Conservation (phyloP, 257 asterid species). For the Fraxinus excelsior region DNA sequence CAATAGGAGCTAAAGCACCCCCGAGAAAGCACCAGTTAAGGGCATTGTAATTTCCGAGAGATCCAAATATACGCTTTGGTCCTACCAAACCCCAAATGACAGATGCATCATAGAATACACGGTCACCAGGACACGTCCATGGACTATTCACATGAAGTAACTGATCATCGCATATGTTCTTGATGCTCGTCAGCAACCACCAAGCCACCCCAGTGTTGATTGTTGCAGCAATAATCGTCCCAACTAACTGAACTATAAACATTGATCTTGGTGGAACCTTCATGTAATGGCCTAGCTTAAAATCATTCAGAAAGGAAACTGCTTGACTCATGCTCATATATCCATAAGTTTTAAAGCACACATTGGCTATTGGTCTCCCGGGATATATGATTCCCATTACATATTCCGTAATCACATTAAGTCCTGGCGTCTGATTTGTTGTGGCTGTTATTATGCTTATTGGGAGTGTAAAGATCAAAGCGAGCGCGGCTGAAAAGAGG, state of each 20-base stretch:
- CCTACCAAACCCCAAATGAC: slow-evolving; percentile 83
- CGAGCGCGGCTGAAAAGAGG: slow-evolving; percentile 41
- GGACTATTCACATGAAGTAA: slow-evolving; percentile 64
- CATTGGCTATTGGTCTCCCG: slow-evolving; percentile 83
- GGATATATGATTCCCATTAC: slow-evolving; percentile 62
- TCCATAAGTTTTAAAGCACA: slow-evolving; percentile 78
- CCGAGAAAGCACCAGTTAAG: slow-evolving; percentile 68
- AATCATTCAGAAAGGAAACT: slow-evolving; percentile 67
- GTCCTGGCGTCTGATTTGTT: slow-evolving; percentile 77
- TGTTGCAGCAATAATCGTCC: slow-evolving; percentile 66
- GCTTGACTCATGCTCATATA: slow-evolving; percentile 84
- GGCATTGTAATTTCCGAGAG: slow-evolving; percentile 49
- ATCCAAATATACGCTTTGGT: slow-evolving; percentile 64
- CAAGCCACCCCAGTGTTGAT: slow-evolving; percentile 63
- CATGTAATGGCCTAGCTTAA: slow-evolving; percentile 87
- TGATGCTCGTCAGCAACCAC: slow-evolving; percentile 49
- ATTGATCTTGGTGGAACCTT: slow-evolving; percentile 81
- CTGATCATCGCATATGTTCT: slow-evolving; percentile 54
- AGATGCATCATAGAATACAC: slow-evolving; percentile 69
- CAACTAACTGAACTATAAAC: slow-evolving; percentile 78
- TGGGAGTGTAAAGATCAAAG: slow-evolving; percentile 65
- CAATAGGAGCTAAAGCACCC: slow-evolving; percentile 54
- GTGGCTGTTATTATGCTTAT: slow-evolving; percentile 75
- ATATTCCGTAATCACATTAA: slow-evolving; percentile 72
- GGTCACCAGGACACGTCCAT: slow-evolving; percentile 67